Evolutionary conservation across 1,284 basidiomycete genomes (phyloP).

Genomic region (Papiliotrema fonsecae): DNA sequence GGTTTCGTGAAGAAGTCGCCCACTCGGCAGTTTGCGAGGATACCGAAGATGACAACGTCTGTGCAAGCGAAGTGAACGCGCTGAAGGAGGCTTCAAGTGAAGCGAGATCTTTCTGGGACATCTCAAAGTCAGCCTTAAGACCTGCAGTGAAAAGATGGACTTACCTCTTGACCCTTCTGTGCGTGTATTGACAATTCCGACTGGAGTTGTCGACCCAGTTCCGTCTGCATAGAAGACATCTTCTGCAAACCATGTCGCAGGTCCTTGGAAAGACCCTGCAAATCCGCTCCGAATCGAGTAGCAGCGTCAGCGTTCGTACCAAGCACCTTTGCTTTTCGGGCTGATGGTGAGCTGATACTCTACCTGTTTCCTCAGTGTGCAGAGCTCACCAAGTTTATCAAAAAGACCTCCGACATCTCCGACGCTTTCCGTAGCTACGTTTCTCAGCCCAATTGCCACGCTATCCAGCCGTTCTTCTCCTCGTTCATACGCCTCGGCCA

Average conservation of each 20-base stretch:
- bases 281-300: constrained; percentile 56
- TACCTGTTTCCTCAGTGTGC: background rate
- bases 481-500: constrained; percentile 68
- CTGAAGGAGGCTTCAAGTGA: constrained; percentile 51
- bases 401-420: constrained; percentile 70
- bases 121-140: constrained; percentile 14
- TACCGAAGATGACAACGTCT: constrained; percentile 57
- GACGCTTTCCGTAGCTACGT: constrained; percentile 63
- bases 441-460: constrained; percentile 66
- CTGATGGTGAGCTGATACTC: constrained; percentile 46
- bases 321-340: constrained; percentile 67
- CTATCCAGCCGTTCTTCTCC: constrained; percentile 68
- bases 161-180: constrained; percentile 54
- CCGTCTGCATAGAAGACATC: constrained; percentile 50
- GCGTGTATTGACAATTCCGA: constrained; percentile 57
- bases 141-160: background rate
- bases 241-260: constrained; percentile 57
- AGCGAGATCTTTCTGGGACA: constrained; percentile 25
- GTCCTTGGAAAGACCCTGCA: constrained; percentile 60
- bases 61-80: constrained; percentile 60
- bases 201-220: constrained; percentile 52
- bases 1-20: constrained; percentile 44
- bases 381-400: constrained; percentile 68
- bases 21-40: constrained; percentile 54
- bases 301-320: constrained; percentile 64